phyloP scores from a whole-genome alignment of 176 grass and related monocot genomes.

The Juncus effusus region DNA sequence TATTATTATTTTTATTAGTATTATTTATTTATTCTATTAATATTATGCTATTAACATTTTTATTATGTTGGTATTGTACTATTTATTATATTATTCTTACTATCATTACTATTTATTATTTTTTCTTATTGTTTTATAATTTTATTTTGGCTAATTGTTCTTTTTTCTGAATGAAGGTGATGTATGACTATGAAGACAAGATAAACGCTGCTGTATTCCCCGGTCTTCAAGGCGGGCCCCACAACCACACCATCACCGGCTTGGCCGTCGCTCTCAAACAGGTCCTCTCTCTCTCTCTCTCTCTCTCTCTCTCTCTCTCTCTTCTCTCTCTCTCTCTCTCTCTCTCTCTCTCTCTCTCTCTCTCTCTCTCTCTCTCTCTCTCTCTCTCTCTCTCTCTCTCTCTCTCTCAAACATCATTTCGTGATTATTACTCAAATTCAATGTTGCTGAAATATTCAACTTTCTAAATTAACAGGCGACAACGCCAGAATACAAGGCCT shows the following conservation, averaged over 20 bases:
- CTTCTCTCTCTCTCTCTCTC: background rate
- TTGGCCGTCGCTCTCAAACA: constrained; percentile 98
- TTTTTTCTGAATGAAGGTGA: constrained; percentile 44
- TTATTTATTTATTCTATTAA: no score
- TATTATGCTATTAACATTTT: no score
- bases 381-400: background rate
- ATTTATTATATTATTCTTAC: no score
- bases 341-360: background rate
- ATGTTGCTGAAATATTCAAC: background rate
- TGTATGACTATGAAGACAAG: constrained; percentile 92
- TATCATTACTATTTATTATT: no score
- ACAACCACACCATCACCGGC: constrained; percentile 99
- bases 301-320: background rate
- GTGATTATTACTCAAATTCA: background rate
- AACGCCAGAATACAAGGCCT: constrained; percentile 72
- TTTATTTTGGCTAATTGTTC: no score
- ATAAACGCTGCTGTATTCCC: constrained; percentile 97
- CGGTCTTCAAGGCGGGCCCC: constrained; percentile 95
- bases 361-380: background rate
- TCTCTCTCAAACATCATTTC: background rate
- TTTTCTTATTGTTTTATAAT: no score
- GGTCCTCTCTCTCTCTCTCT: constrained; percentile 29
- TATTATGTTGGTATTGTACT: no score
- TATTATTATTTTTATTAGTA: no score
- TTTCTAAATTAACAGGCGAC: constrained; percentile 45